Evolutionary conservation across 352 stramenopile species (phyloP), one percentile per base, ranked within the genome.

Genomic region (Phytophthora pseudosyringae): DNA sequence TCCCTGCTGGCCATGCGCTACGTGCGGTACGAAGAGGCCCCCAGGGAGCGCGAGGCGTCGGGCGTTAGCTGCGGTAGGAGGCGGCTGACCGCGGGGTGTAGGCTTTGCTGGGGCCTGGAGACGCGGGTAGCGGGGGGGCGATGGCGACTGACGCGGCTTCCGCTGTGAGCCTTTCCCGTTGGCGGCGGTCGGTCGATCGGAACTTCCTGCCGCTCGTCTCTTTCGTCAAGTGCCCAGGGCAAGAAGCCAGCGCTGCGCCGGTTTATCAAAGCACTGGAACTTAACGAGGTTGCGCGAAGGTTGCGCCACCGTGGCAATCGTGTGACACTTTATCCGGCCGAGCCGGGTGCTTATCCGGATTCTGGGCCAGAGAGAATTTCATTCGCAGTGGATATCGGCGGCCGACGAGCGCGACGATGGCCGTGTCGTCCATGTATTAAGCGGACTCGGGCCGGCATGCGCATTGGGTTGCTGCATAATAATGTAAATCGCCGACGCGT

Each of bases 121-220:
- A 47, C 13, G 32, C n/a, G 41, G 21, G 39, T 64, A 44, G 39
- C 59, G 58, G 21, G 36, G 36, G 18, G 38, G 21, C 15, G 28
- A 13, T 1, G 8, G 15, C 21, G 33, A 18, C 28, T 29, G 21
- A 25, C 5, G 16, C 46, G 38, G 44, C 41, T 29, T 47, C 38
- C 11, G 15, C 49, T 45, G 16, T 12, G 25, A 13, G 33, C 40
- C 38, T 60, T 59, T 71, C 45, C 50, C 8, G 29, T 63, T 16
- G 40, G 33, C 45, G 39, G 25, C 44, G 55, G 29, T 18, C 35
- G 28, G 12, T 35, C 43, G 18, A n/a, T 65, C 39, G 47, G 18
- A 12, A 38, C 50, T 75, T 67, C 59, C 51, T 50, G 32, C 51
- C 45, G 64, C 51, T 72, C 45, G 67, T 75, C 67, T 67, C 61